Conservation (phyloP, 129 eudicot species). For the Flaveria sonorensis region DNA sequence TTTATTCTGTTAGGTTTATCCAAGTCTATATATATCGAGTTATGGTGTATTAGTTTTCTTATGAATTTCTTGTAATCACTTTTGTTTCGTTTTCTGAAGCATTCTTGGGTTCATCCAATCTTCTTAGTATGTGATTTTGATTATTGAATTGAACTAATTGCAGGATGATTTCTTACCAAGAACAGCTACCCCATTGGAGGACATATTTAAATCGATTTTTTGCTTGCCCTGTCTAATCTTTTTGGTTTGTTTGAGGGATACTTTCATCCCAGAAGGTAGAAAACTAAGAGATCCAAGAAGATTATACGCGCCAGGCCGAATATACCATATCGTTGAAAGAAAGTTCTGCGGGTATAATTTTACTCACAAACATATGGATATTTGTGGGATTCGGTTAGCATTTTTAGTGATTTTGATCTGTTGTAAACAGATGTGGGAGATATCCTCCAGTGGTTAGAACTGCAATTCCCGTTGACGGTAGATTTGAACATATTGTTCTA, state of each 20-base stretch:
- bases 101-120: too few relatives aligned
- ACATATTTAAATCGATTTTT: conserved; percentile 78
- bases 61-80: too few relatives aligned
- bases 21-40: too few relatives aligned
- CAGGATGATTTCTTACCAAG: conserved; percentile 97
- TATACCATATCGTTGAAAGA: conserved; percentile 88
- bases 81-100: too few relatives aligned
- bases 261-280: conserved; percentile 80
- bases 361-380: background rate
- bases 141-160: background rate
- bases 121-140: background rate
- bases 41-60: too few relatives aligned
- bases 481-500: conserved; percentile 93
- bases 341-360: conserved; percentile 71
- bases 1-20: too few relatives aligned
- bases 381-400: background rate
- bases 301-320: conserved; percentile 90
- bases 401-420: background rate
- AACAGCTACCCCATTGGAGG: conserved; percentile 89
- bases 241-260: conserved; percentile 81
- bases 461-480: conserved; percentile 93
- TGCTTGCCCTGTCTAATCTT: conserved; percentile 89
- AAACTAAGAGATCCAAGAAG: conserved; percentile 86
- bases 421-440: conserved; percentile 77
- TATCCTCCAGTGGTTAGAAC: conserved; percentile 94